phyloP scores from a whole-genome alignment of 805 yeast species.

The Lachancea lanzarotensis region DNA sequence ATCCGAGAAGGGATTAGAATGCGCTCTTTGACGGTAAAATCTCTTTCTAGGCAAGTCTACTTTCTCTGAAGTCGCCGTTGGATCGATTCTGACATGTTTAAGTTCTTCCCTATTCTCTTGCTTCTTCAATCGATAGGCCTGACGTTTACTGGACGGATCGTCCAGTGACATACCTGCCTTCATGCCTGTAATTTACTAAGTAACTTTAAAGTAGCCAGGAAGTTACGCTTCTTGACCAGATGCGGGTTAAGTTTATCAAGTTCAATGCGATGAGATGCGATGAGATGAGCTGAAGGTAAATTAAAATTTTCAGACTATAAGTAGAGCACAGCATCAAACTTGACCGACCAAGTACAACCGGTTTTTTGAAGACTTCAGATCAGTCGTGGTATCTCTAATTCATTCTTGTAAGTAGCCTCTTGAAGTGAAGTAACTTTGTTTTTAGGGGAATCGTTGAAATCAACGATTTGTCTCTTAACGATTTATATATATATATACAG shows the following conservation, averaged over 20 bases:
- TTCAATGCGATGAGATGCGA: neutral
- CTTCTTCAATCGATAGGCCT: constrained; percentile 40
- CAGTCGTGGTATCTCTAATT: neutral
- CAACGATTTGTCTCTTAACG: neutral
- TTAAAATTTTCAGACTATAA: neutral
- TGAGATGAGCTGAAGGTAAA: neutral
- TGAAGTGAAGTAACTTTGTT: neutral
- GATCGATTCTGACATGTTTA: constrained; percentile 42
- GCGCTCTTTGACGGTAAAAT: constrained; percentile 94
- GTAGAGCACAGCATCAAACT: too few relatives aligned
- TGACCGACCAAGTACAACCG: too few relatives aligned
- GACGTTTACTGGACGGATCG: constrained; percentile 28
- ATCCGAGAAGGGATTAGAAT: constrained; percentile 94
- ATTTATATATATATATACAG: constrained; percentile 5
- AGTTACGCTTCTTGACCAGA: neutral
- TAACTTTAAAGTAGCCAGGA: neutral
- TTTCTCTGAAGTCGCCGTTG: constrained; percentile 21
- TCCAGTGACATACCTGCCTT: constrained; percentile 8
- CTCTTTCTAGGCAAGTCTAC: constrained; percentile 71
- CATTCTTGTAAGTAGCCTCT: neutral
- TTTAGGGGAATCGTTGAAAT: neutral
- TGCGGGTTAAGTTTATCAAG: neutral
- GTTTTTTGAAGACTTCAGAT: too few relatives aligned
- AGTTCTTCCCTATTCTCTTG: constrained; percentile 42
- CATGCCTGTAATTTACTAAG: neutral